These are phyloP conservation scores for Alternaria brassicae DNA, from an alignment of 2,329 filamentous ascomycete species.

Conservation along the genomic window DNA sequence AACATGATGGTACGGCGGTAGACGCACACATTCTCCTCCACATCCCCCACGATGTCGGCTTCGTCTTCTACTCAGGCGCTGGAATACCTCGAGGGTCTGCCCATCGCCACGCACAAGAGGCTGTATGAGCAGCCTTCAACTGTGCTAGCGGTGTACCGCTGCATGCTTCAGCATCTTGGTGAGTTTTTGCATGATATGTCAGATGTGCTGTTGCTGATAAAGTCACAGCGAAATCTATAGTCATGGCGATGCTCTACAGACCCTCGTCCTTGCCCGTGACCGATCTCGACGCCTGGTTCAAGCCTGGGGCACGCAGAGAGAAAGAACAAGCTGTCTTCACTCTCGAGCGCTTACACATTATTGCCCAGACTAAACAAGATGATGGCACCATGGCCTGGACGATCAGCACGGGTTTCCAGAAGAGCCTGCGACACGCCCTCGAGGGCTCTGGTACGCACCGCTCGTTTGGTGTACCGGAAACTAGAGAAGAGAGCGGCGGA, in stretches of 20 bases:
- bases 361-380: conserved; percentile 63
- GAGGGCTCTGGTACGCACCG: conserved; percentile 85
- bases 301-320: conserved; percentile 72
- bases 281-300: conserved; percentile 87
- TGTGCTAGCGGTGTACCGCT: conserved; percentile 91
- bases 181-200: conserved; percentile 26
- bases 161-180: conserved; percentile 94
- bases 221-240: conserved; percentile 81
- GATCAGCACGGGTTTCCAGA: conserved; percentile 81
- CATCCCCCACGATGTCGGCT: conserved; percentile 58
- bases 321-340: conserved; percentile 84
- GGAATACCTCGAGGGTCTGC: conserved; percentile 92
- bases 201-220: conserved; percentile 3
- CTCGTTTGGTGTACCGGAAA: conserved; percentile 88
- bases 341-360: conserved; percentile 84
- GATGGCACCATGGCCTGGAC: conserved; percentile 74
- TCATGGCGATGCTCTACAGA: conserved; percentile 95
- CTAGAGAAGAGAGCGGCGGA: conserved; percentile 65
- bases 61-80: conserved; percentile 68
- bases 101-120: conserved; percentile 86
- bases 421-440: conserved; percentile 82
- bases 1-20: conserved; percentile 46
- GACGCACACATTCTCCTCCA: conserved; percentile 17
- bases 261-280: conserved; percentile 78
- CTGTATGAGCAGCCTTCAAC: conserved; percentile 97